Base-by-base conservation (phyloP, 2,329 filamentous ascomycete genomes). In the Phaeoacremonium minimum region DNA sequence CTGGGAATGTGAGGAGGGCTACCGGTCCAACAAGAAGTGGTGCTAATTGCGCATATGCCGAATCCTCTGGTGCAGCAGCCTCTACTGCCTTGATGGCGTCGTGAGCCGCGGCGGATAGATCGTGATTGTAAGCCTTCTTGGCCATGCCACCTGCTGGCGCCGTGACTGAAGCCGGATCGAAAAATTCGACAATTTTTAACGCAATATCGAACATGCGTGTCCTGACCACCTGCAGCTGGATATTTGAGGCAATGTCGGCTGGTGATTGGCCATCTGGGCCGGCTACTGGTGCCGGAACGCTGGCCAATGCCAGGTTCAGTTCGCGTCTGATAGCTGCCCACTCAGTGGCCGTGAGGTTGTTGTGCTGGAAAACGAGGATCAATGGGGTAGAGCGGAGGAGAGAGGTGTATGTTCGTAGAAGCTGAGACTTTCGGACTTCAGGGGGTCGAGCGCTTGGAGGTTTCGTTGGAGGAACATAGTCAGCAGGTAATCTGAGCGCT, bases 131-230 rank as follows among this genome's bases (percentile, higher is more conserved):
- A 55, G 43, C 61, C 50, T 48, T 70, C 38, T 35, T 58, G 50
- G 14, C 61, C 52, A 30, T 51, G 42, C 37, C 38, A 13, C 59
- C 56, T n/a, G 55, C 52, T 3, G 45, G 48, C 4, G 51, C 58
- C 3, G 45, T 51, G 12, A 57, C 51, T 5, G 57, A 47, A 14
- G 66, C 60, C 4, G 71, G 75, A 56, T 76, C 76, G 56, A 78
- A 94, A 63, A 89, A 94, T 56, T 97, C 91, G 43, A 90, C 82
- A 35, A 97, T 77, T 47, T 85, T 83, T 43, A 97, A 68, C 2
- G 91, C 90, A 14, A 87, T 80, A 47, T 83, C 82, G 57, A 98
- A 87, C 55, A 98, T 94, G 54, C 87, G 85, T 12, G 87, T 93
- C 55, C 93, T 84, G 38, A 98, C 69, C 17, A 95, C 86, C 58